Evolutionary conservation across 352 stramenopile genomes (phyloP).

Genomic region (Pythium periplocum): DNA sequence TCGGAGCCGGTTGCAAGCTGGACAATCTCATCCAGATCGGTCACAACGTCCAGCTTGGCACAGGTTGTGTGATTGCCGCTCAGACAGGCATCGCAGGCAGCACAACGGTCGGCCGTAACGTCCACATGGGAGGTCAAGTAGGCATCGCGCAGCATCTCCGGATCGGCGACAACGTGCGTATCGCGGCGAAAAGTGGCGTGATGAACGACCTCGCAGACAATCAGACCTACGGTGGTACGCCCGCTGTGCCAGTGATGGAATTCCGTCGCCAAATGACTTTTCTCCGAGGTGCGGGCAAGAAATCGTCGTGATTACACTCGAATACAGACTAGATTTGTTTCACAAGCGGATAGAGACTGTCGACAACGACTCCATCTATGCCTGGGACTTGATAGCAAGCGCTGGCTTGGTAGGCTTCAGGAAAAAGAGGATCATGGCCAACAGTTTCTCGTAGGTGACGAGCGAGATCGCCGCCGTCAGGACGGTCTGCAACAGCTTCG

Average conservation of each 20-base stretch:
- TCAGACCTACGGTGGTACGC: conserved; percentile 60
- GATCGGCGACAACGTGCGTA: conserved; percentile 80
- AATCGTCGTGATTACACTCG: conserved; percentile 5
- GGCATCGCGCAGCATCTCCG: conserved; percentile 75
- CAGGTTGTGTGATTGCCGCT: conserved; percentile 65
- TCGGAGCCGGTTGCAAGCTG: conserved; percentile 70
- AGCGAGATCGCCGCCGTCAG: conserved; percentile 91
- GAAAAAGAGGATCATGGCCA: conserved; percentile 49
- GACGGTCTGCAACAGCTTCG: conserved; percentile 93
- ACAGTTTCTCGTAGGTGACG: conserved; percentile 92
- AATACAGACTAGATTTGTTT: neutral
- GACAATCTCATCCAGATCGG: conserved; percentile 87
- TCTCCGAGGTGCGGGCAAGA: conserved; percentile 43
- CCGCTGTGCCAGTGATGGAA: conserved; percentile 74
- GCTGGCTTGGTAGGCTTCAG: conserved; percentile 33
- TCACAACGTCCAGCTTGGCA: conserved; percentile 80
- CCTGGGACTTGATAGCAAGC: conserved; percentile 32
- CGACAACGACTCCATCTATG: conserved; percentile 15
- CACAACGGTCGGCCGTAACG: conserved; percentile 67
- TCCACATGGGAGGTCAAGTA: conserved; percentile 78
- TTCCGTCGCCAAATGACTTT: conserved; percentile 68
- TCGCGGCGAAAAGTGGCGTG: conserved; percentile 82
- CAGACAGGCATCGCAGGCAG: conserved; percentile 82
- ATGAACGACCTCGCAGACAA: conserved; percentile 61
- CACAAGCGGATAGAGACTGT: conserved; percentile 3